Base-by-base conservation (phyloP, 768 basidiomycete species). In the Cyathus striatus region DNA sequence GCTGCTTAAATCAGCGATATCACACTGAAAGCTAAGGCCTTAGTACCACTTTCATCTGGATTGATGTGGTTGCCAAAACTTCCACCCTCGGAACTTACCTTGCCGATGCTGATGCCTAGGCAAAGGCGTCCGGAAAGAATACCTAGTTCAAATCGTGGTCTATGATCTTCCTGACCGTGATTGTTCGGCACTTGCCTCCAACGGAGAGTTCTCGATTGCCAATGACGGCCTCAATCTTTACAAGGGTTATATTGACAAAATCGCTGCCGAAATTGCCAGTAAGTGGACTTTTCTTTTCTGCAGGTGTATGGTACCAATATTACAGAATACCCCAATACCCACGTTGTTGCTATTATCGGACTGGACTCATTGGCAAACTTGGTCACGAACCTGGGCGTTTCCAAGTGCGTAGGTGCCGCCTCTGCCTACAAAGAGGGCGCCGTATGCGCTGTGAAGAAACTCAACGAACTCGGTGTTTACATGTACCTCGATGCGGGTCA, bases 11-110 rank as follows among this genome's bases (percentile, higher is more conserved):
- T 21, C 44, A 22, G 9, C 20, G 13, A 30, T 39, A 27, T 17
- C 40, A 47, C 25, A 26, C 24, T 40, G 2, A 58, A 62, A 23
- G 59, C 73, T 22, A 70, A 75, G 57, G 75, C 75, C 38, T 45
- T 60, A 18, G 55, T 52, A 30, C 76, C 16, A 73, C 69, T 24
- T 78, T 77, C 63, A 73, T 64, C 37, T 76, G 75, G 76, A 63
- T 74, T 52, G 74, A 78, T 51, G 50, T 55, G 27, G 61, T 74
- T 22, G 59, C 73, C 46, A 78, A 78, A 62, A 67, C 73, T 17
- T 66, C 74, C 6, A 54, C 54, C 30, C 65, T 78, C 43, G 72
- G 69, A 38, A 70, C 67, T 4, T 76, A 76, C 52, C 68, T 79
- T 25, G 63, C 70, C 5, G 65, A 64, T 50, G 74, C 75, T 4